A percentile compares a stretch with the other conserved stretches of the same genome.
Conservation (phyloP, 2,329 filamentous ascomycete genomes). For the Capronia coronata region DNA sequence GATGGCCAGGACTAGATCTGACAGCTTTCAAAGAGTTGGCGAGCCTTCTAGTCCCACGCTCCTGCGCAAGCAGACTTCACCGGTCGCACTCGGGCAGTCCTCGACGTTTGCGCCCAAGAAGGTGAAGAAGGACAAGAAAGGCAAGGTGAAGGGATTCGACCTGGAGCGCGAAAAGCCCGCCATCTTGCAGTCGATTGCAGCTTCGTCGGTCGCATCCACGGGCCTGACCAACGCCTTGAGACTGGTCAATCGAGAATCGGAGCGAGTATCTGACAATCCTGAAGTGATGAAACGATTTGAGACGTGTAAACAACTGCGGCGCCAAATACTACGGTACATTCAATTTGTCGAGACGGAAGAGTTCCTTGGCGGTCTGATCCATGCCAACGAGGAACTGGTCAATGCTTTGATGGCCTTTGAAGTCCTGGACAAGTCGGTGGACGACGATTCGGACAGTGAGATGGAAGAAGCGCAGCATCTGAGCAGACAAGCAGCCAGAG, state of each 20-base stretch:
- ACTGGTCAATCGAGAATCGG: slow-evolving; percentile 79
- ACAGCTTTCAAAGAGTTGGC: slow-evolving; percentile 13
- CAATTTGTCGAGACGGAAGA: slow-evolving; percentile 86
- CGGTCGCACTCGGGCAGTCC: slow-evolving; percentile 22
- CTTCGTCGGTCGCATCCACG: slow-evolving; percentile 81
- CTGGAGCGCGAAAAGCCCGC: slow-evolving; percentile 79
- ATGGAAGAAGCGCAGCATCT: slow-evolving; percentile 48
- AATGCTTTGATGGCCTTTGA: slow-evolving; percentile 90
- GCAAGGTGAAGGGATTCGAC: slow-evolving; percentile 60
- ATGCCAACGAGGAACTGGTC: slow-evolving; percentile 94
- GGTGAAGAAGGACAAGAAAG: slow-evolving; percentile 39
- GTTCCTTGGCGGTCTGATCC: slow-evolving; percentile 82
- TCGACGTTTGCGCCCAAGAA: slow-evolving; percentile 26
- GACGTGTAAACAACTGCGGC: slow-evolving; percentile 73
- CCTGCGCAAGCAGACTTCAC: slow-evolving; percentile 22
- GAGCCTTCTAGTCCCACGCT: slow-evolving; percentile 20
- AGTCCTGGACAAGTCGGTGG: slow-evolving; percentile 65
- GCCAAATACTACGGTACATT: slow-evolving; percentile 84
- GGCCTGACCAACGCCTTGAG: slow-evolving; percentile 83
- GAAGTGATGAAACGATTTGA: slow-evolving; percentile 73
- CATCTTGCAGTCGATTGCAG: slow-evolving; percentile 83
- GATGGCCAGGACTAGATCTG: slow-evolving; percentile 15
- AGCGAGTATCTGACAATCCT: slow-evolving; percentile 79
- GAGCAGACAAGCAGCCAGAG: slow-evolving; percentile 22
- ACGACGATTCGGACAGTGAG: slow-evolving; percentile 60